Base-by-base conservation (phyloP, 371 early-diverging fungal species). In the Gilbertella persicaria region DNA sequence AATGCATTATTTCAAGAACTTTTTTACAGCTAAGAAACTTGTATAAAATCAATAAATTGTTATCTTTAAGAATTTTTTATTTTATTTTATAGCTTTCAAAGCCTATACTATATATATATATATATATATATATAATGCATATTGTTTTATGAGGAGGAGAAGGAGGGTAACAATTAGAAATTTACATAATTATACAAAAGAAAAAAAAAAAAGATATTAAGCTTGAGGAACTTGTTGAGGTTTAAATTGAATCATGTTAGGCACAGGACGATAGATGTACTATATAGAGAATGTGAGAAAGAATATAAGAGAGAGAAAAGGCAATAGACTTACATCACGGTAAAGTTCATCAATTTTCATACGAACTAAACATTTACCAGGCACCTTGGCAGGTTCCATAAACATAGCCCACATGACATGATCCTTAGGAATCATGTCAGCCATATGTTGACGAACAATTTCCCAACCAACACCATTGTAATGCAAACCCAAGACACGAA, bases 1-100 rank as follows among this genome's bases (percentile, higher is more conserved):
- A 71, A 84, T 95, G 74, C 85, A 88, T 17, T 92, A 94, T 60
- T 85, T 95, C 58, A 88, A 89, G 61, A 71, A 83, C 58, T 97
- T 97, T 85, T 96, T 97, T 62, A 88, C 89, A 37, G 84, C 95
- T 57, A 95, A 96, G 78, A 96, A 97, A 73, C 83, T 97, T 43
- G 92, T 95, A 53, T 96, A 83, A 84, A 47, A 26, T 45, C 46
- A 25, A 10, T 40, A 21, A 52, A 49, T 25, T 28, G 4, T 5
- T 28, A 28, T 28, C 9, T 28, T 28, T 28, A 5, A 5, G 4
- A 28, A 5, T 5, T 4, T 28, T 28, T 28, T 28, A 28, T 28
- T 28, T 28, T 4, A 28, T 5, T 28, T 9, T 5, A 9, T 28
- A 5, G 5, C 9, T 5, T 28, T 28, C 28, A 28, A 28, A n/a